Base-by-base conservation (phyloP, 495 filamentous ascomycete species). In the Delitschia confertaspora region DNA sequence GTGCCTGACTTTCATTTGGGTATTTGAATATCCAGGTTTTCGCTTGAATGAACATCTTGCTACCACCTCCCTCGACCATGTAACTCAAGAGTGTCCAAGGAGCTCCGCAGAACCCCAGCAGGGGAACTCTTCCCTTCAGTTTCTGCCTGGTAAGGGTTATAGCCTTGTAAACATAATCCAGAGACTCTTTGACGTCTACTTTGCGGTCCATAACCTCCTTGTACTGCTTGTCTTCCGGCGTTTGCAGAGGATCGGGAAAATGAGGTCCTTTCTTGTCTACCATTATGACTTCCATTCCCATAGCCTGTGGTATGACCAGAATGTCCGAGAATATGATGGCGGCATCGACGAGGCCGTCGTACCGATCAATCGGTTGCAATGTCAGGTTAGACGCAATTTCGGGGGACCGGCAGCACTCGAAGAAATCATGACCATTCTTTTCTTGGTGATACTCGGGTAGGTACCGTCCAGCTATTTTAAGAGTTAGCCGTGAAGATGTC, bases 241-340 rank as follows among this genome's bases (percentile, higher is more conserved):
- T 77, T 54, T 69, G 66, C 24, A 98, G 69, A 16, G 89, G 91
- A 35, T 85, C 66, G 4, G 93, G 88, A 63, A 98, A 96, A 58
- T 88, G 80, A 21, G 91, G 91, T 0, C 91, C 91, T 60, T 93
- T 91, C 65, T 88, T 88, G 58, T 94, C 87, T 20, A 95, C 66
- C 91, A 98, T 98, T 65, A 95, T 83, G 7, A 98, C 91, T 14
- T 67, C 68, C 93, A 98, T 96, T 1, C 91, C 91, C 76, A 98
- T 81, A 14, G 91, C 91, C 66, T 98, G 91, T 2, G 91, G 91
- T 53, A 98, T 88, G 43, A 98, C 91, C 29, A 98, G 74, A 53
- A 98, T 98, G 63, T 98, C 91, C 10, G 85, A 93, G 74, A 98
- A 98, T 61, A 98, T 98, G 55, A 98, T 98, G 23, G 91, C 88